Conservation (phyloP, 805 yeast species). For the Candida verbasci region DNA sequence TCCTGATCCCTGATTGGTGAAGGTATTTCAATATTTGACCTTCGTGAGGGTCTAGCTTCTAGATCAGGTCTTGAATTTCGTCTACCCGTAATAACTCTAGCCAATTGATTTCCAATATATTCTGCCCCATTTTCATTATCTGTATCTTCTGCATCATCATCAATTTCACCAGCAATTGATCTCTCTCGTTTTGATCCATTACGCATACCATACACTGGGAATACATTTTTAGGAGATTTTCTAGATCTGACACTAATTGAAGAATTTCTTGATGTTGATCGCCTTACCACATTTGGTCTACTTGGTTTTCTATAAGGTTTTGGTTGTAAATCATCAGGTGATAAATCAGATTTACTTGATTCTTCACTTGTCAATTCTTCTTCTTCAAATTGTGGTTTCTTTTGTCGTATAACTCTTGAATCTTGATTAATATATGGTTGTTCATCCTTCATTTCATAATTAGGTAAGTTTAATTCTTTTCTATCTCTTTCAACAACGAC, state of each 20-base stretch:
- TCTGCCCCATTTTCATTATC: slow-evolving; percentile 13
- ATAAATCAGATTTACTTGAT: neutral
- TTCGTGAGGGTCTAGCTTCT: slow-evolving; percentile 5
- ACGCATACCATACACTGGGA: slow-evolving; percentile 80
- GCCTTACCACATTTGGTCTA: neutral
- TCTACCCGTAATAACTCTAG: slow-evolving; percentile 15
- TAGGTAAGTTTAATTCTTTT: slow-evolving; percentile 56
- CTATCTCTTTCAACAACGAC: slow-evolving; percentile 70
- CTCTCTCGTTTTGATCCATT: slow-evolving; percentile 52
- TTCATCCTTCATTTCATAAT: slow-evolving; percentile 69
- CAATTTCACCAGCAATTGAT: slow-evolving; percentile 44
- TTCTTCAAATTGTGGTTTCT: slow-evolving; percentile 6
- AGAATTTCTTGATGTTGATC: slow-evolving; percentile 10
- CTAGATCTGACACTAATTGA: slow-evolving; percentile 2
- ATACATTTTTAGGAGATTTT: slow-evolving; percentile 68
- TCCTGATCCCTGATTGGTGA: too few relatives aligned
- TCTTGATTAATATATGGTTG: slow-evolving; percentile 76
- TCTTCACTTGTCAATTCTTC: neutral
- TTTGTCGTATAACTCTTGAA: slow-evolving; percentile 64
- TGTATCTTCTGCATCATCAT: neutral
- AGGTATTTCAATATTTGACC: neutral
- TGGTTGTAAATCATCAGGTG: slow-evolving; percentile 1
- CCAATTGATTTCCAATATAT: slow-evolving; percentile 18
- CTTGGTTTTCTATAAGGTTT: slow-evolving; percentile 1
- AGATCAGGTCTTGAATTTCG: slow-evolving; percentile 6